Percentiles rank a stretch among this genome's conserved stretches.
These are phyloP conservation scores for Populus tomentosa DNA, from an alignment of 441 rosid species.

Conservation along the genomic window DNA sequence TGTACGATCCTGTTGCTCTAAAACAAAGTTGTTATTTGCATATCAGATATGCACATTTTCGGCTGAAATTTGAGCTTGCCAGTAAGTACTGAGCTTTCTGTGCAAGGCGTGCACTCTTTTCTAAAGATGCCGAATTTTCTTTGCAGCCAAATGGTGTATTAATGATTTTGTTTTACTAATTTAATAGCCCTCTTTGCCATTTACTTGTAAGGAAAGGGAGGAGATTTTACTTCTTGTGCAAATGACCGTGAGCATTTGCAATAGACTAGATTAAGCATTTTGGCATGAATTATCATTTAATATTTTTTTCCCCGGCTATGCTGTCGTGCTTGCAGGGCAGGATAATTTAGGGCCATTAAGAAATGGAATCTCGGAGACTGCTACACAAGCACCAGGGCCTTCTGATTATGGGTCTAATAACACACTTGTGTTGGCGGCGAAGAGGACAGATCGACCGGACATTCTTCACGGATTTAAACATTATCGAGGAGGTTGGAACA, in stretches of 20 bases:
- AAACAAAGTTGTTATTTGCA: not conserved
- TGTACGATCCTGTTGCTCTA: not conserved
- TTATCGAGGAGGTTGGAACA: conserved; percentile 82
- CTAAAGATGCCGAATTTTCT: too few species aligned
- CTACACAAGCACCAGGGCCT: conserved; percentile 62
- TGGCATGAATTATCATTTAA: not conserved
- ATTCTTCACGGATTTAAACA: conserved; percentile 60
- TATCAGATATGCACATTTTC: not conserved
- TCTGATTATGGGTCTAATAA: conserved; percentile 25
- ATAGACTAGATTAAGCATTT: not conserved
- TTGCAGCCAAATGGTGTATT: too few species aligned
- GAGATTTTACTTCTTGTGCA: not conserved
- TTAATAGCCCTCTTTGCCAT: too few species aligned
- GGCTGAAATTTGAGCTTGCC: not conserved
- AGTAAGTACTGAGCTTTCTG: not conserved
- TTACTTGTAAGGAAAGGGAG: not conserved
- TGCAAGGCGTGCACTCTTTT: not conserved
- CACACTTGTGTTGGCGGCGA: conserved; percentile 60
- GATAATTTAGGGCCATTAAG: conserved; percentile 58
- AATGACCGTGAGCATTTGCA: not conserved
- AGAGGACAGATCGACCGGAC: conserved; percentile 83
- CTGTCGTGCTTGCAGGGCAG: conserved; percentile 37
- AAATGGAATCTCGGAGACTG: conserved; percentile 39
- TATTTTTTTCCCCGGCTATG: not conserved
- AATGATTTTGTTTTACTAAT: too few species aligned